phyloP scores from a whole-genome alignment of 1,284 basidiomycete genomes.

The Melanopsichium pennsylvanicum region DNA sequence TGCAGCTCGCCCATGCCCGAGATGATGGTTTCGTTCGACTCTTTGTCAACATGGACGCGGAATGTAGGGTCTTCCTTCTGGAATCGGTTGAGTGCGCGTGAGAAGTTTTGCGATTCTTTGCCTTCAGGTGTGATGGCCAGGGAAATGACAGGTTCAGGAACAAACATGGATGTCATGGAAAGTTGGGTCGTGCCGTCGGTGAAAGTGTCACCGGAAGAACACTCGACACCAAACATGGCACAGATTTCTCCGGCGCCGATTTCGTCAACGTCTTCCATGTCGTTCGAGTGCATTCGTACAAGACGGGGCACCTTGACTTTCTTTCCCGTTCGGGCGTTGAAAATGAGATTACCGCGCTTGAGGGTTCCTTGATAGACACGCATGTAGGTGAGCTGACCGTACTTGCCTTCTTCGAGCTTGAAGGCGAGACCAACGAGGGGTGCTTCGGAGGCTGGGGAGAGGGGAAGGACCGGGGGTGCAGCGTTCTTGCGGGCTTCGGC shows the following conservation, averaged over 20 bases:
- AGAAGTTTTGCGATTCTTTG: conserved; percentile 84
- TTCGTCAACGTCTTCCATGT: conserved; percentile 97
- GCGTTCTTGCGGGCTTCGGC: conserved; percentile 51
- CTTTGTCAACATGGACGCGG: conserved; percentile 91
- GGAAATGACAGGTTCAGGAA: conserved; percentile 97
- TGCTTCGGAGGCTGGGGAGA: conserved; percentile 70
- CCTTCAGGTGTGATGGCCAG: conserved; percentile 91
- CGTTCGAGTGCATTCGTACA: conserved; percentile 97
- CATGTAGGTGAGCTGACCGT: conserved; percentile 98
- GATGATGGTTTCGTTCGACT: conserved; percentile 99
- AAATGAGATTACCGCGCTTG: conserved; percentile 84
- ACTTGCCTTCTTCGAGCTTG: conserved; percentile 97
- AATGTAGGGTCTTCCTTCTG: conserved; percentile 99
- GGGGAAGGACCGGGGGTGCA: conserved; percentile 48
- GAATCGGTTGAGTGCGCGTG: conserved; percentile 94
- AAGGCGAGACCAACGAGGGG: conserved; percentile 94
- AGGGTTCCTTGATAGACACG: conserved; percentile 96
- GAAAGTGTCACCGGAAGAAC: conserved; percentile 97
- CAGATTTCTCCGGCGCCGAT: conserved; percentile 99
- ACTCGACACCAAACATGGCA: conserved; percentile 99
- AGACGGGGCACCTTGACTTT: conserved; percentile 97
- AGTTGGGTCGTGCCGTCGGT: conserved; percentile 69
- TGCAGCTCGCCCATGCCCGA: conserved; percentile 99
- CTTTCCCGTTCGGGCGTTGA: conserved; percentile 94
- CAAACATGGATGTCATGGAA: conserved; percentile 89